phyloP scores from a whole-genome alignment of 179 eudicot genomes.

The Silene coronaria region DNA sequence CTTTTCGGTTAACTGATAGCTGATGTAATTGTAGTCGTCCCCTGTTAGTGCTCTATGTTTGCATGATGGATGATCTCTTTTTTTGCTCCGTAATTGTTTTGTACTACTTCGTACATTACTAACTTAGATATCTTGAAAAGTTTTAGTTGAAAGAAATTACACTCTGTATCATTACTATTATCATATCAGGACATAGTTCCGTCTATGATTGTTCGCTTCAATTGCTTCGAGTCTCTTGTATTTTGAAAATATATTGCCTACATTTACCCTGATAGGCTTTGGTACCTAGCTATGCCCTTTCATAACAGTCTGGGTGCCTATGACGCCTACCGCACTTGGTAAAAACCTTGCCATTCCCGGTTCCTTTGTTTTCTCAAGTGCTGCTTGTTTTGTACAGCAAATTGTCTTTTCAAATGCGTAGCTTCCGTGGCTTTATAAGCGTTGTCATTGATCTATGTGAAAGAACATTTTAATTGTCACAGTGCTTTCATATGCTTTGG shows the following conservation, averaged over 20 bases:
- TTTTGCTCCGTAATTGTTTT: neutral
- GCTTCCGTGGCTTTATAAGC: too few species aligned
- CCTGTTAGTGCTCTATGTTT: neutral
- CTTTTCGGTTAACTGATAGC: neutral
- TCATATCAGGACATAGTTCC: neutral
- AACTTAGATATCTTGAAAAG: neutral
- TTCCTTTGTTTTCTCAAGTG: neutral
- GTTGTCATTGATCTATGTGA: too few species aligned
- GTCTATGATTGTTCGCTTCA: neutral
- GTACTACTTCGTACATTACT: neutral
- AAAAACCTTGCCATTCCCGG: neutral
- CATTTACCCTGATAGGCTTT: neutral
- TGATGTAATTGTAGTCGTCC: conserved; percentile 5
- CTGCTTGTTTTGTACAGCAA: neutral
- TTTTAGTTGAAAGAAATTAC: neutral
- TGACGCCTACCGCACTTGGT: neutral
- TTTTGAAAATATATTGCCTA: neutral
- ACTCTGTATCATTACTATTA: neutral
- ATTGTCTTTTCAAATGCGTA: too few species aligned
- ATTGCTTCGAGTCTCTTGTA: neutral
- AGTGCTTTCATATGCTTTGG: too few species aligned
- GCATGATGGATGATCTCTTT: neutral
- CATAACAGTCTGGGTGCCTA: neutral
- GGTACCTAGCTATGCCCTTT: neutral
- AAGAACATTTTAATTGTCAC: too few species aligned